A percentile compares a stretch with the other conserved stretches of the same genome.
Evolutionary conservation across 1,284 basidiomycete genomes (phyloP).

Genomic region (Cutaneotrichosporon curvatum): DNA sequence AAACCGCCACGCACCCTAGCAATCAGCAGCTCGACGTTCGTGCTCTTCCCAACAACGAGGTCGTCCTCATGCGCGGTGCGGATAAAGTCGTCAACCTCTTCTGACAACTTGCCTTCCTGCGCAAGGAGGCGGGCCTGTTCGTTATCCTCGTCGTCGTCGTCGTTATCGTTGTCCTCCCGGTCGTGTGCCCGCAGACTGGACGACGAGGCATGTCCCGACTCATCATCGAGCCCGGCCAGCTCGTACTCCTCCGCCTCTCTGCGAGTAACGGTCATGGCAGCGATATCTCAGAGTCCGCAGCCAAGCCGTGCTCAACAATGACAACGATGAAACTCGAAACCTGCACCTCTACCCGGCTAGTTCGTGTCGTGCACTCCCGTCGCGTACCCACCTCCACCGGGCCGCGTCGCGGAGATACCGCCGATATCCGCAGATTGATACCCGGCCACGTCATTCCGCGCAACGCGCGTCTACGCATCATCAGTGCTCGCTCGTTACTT

Average conservation of each 20-base stretch:
- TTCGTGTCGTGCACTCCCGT: neutral
- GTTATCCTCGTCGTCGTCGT: conserved; percentile 1
- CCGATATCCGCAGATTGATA: neutral
- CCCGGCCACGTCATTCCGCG: neutral
- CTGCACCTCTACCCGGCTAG: too few species aligned
- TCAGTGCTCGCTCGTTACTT: too few species aligned
- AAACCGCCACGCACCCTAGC: conserved; percentile 24
- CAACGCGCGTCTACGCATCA: conserved; percentile 7
- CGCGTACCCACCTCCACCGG: conserved; percentile 2
- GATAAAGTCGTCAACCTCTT: conserved; percentile 6
- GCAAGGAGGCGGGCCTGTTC: conserved; percentile 8
- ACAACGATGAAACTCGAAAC: too few species aligned
- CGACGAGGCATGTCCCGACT: conserved; percentile 5
- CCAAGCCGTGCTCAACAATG: neutral
- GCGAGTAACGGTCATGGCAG: neutral
- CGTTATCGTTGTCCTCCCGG: conserved; percentile 6
- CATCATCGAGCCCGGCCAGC: conserved; percentile 23
- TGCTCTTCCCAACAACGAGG: conserved; percentile 6
- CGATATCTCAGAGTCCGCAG: neutral
- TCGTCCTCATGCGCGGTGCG: neutral
- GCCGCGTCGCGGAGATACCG: too few species aligned
- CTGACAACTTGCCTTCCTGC: conserved; percentile 4
- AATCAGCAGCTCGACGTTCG: conserved; percentile 34
- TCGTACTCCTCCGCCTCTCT: conserved; percentile 40
- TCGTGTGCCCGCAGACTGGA: too few species aligned